Evolutionary conservation across 805 yeast species (phyloP).

Genomic region (Wickerhamiella sergipiensis): DNA sequence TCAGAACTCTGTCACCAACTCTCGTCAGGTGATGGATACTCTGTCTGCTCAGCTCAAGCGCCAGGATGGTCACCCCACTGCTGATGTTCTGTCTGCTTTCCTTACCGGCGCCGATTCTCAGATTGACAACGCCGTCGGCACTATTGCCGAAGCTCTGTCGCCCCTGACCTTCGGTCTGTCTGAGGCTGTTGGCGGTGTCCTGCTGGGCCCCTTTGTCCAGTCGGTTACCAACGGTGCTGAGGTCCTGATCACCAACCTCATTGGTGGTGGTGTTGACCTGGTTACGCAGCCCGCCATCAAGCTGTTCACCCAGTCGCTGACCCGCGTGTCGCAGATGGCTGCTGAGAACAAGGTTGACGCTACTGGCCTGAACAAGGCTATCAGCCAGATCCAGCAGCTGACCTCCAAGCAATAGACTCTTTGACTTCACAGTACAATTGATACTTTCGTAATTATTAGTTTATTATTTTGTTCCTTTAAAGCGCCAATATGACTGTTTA

Average conservation of each 20-base stretch:
- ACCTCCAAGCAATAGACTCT: background rate
- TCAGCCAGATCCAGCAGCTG: background rate
- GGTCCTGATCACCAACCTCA: conserved; percentile 16
- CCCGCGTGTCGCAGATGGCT: conserved; percentile 11
- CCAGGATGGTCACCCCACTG: conserved; percentile 8
- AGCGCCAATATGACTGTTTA: no score
- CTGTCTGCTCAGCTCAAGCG: conserved; percentile 7
- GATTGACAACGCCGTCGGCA: conserved; percentile 19
- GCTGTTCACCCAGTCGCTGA: conserved; percentile 7
- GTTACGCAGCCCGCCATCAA: conserved; percentile 4
- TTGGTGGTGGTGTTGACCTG: conserved; percentile 17
- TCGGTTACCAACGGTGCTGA: conserved; percentile 23
- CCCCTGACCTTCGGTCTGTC: conserved; percentile 14
- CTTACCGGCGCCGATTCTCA: conserved; percentile 24
- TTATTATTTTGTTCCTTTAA: no score
- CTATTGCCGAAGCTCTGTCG: conserved; percentile 11
- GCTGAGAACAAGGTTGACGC: conserved; percentile 7
- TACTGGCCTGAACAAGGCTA: conserved; percentile 3
- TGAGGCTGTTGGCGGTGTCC: conserved; percentile 10
- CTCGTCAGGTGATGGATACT: conserved; percentile 14
- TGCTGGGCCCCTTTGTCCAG: conserved; percentile 23
- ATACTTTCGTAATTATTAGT: background rate
- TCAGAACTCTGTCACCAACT: conserved; percentile 13
- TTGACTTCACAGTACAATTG: background rate
- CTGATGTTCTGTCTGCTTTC: conserved; percentile 11